A percentile compares a stretch with the other conserved stretches of the same genome.
These are phyloP conservation scores for Grosmannia penicillata DNA, from an alignment of 2,329 filamentous ascomycete species.

Conservation along the genomic window DNA sequence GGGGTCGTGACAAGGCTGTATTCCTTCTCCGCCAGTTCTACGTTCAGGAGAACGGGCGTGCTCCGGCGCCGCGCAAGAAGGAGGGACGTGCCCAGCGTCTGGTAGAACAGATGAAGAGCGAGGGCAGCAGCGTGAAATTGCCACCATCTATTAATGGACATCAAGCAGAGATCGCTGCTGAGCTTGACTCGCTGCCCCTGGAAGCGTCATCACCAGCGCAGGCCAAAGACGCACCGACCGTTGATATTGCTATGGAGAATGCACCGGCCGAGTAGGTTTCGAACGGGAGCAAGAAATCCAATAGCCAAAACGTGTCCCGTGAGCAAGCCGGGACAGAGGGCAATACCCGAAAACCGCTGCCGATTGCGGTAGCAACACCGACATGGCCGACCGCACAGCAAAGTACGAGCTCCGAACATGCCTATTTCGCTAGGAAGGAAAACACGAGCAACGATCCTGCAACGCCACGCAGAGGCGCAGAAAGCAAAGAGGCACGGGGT, in stretches of 20 bases:
- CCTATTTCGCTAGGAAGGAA: too few species aligned
- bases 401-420: too few species aligned
- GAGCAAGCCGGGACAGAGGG: too few species aligned
- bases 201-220: not conserved
- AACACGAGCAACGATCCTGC: too few species aligned
- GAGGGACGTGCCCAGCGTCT: conserved; percentile 38
- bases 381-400: too few species aligned
- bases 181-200: not conserved
- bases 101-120: conserved; percentile 34
- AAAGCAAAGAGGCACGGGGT: too few species aligned
- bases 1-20: conserved; percentile 85
- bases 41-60: conserved; percentile 92
- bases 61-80: conserved; percentile 38
- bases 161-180: conserved; percentile 1
- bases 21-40: conserved; percentile 88
- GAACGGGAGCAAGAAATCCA: not conserved
- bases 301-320: too few species aligned
- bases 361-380: too few species aligned
- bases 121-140: conserved; percentile 14
- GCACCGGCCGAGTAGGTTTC: conserved; percentile 7
- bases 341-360: not conserved
- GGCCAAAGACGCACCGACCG: not conserved
- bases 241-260: not conserved
- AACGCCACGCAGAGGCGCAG: too few species aligned
- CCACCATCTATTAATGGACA: conserved; percentile 4